Evolutionary conservation across 169 alveolate genomes (phyloP), one percentile per base, ranked within the genome.

Genomic region (Plasmodium vivax): DNA sequence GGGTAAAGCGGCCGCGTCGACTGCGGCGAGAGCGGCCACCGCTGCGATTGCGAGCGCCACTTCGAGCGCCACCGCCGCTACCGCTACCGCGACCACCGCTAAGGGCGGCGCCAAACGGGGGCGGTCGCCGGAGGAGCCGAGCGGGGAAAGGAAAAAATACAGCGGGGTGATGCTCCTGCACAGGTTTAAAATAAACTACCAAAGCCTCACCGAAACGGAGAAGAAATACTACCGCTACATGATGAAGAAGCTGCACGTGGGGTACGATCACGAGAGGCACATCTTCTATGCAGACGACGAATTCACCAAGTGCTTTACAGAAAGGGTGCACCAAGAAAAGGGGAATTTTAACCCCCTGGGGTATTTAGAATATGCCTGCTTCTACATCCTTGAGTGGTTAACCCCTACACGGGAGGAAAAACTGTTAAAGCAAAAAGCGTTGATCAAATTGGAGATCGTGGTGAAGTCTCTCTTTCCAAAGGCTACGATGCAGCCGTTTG

Each of bases 321-420:
- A 90, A 41, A 82, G 32, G 30, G 54, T 80, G 3, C 30, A 36
- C 41, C 43, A 80, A 82, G 91, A 90, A 58, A 82, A 54, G 34
- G 58, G 43, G 3, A 41, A 90, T 1, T 90, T 58, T 36, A 71
- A 90, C 38, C 71, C 10, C 2, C 2, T 80, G 23, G 91, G 94
- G 4, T 90, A 90, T 27, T 8, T 90, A 34, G 94, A 90, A 41
- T 90, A 90, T 90, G 56, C 94, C 5, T 81, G 72, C 54, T 82
- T 27, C 73, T 90, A 90, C 51, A 80, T 90, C 19, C 58, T 90
- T 27, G 82, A 90, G 71, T 90, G 94, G 94, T 81, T 90, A 90
- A 90, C 94, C 14, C 92, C 94, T 23, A 90, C 92, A 3, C 71
- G 73, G 51, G 94, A 90, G 41, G 94, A 90, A 80, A 90, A 90